Evolutionary conservation across 768 basidiomycete species (phyloP).

Genomic region (Suillus bovinus): DNA sequence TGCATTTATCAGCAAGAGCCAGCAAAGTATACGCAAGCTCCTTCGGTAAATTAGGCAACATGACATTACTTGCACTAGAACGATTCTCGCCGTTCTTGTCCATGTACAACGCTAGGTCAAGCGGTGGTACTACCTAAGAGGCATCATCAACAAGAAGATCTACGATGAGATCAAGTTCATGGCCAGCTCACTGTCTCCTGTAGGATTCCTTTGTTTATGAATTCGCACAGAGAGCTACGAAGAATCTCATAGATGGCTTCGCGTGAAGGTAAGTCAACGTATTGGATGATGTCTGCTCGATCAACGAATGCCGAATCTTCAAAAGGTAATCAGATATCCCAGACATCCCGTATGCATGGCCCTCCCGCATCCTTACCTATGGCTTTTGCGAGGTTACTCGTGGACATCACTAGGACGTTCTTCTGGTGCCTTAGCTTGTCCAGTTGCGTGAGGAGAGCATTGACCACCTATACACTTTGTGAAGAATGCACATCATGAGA

Average conservation of each 20-base stretch:
- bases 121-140: conserved; percentile 58
- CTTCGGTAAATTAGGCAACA: conserved; percentile 45
- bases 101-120: conserved; percentile 47
- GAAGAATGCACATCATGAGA: neutral
- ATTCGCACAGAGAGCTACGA: conserved; percentile 76
- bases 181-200: conserved; percentile 51
- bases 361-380: conserved; percentile 61
- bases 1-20: conserved; percentile 72
- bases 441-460: conserved; percentile 93
- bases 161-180: neutral
- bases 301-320: conserved; percentile 94
- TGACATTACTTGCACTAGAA: conserved; percentile 10
- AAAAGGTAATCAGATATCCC: conserved; percentile 1
- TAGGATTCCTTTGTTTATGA: conserved; percentile 74
- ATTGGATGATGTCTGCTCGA: conserved; percentile 95
- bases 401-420: conserved; percentile 95
- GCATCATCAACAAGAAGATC: neutral
- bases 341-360: neutral
- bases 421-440: conserved; percentile 92
- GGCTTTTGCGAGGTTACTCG: conserved; percentile 91
- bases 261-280: conserved; percentile 85
- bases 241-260: conserved; percentile 95
- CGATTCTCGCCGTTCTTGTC: conserved; percentile 19
- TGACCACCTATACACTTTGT: conserved; percentile 74
- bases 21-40: conserved; percentile 62